Conservation (phyloP, 2,329 filamentous ascomycete species). For the Aspergillus unguis region DNA sequence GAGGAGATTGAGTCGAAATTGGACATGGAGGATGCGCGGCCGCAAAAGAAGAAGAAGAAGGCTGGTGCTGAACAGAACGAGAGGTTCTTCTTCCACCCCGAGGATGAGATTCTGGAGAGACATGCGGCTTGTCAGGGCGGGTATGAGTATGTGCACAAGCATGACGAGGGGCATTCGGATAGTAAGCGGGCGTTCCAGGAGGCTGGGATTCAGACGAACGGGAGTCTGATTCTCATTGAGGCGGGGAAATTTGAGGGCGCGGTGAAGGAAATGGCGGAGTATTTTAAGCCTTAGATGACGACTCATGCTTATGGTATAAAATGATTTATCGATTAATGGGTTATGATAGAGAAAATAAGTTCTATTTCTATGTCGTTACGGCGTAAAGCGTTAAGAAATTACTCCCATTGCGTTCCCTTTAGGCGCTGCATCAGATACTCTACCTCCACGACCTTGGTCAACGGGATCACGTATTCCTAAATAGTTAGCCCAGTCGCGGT, state of each 20-base stretch:
- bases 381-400: constrained; percentile 11
- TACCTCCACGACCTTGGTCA: constrained; percentile 98
- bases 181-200: constrained; percentile 95
- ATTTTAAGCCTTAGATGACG: constrained; percentile 46
- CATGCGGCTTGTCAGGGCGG: constrained; percentile 67
- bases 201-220: constrained; percentile 78
- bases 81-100: constrained; percentile 88
- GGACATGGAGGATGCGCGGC: constrained; percentile 61
- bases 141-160: constrained; percentile 75
- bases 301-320: background rate
- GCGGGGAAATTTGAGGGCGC: constrained; percentile 70
- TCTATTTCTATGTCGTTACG: constrained; percentile 8
- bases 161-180: constrained; percentile 75
- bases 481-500: background rate
- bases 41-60: constrained; percentile 66
- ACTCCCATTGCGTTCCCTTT: constrained; percentile 51
- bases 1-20: constrained; percentile 79
- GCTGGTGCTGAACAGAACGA: constrained; percentile 46
- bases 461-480: constrained; percentile 76
- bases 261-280: constrained; percentile 72
- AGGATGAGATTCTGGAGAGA: constrained; percentile 84
- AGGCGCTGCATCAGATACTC: constrained; percentile 96
- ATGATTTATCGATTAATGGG: constrained; percentile 7
- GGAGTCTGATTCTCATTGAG: constrained; percentile 84
- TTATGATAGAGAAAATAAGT: constrained; percentile 9